Evolutionary conservation across 129 eudicot genomes (phyloP).

Genomic region (Flaveria trinervia): DNA sequence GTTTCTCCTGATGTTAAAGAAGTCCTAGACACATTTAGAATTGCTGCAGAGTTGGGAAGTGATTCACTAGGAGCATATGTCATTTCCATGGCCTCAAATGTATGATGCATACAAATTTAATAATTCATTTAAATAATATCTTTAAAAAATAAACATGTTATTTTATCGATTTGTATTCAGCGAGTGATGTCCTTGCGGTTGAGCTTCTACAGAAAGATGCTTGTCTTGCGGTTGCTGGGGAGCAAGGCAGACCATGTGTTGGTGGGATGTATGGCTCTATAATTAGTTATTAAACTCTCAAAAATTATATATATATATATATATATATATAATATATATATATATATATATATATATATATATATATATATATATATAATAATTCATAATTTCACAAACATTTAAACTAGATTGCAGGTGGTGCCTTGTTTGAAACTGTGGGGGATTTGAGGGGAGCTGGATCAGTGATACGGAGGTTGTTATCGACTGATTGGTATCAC

Average conservation of each 20-base stretch:
- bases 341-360: too few relatives aligned
- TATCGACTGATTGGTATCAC: slow-evolving; percentile 86
- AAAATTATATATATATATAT: too few relatives aligned
- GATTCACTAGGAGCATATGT: slow-evolving; percentile 97
- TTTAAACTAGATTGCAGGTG: slow-evolving; percentile 62
- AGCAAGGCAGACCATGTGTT: slow-evolving; percentile 34
- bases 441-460: slow-evolving; percentile 92
- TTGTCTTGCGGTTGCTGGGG: slow-evolving; percentile 68
- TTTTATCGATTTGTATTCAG: slow-evolving; percentile 42
- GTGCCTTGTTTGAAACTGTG: slow-evolving; percentile 95
- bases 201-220: slow-evolving; percentile 97
- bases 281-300: too few relatives aligned
- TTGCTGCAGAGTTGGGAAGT: slow-evolving; percentile 89
- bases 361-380: too few relatives aligned
- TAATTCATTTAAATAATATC: background rate
- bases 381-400: background rate
- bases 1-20: slow-evolving; percentile 82
- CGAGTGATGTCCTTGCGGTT: slow-evolving; percentile 95
- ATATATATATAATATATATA: too few relatives aligned
- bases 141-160: background rate
- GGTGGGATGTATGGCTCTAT: too few relatives aligned
- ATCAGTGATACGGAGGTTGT: slow-evolving; percentile 62
- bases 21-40: slow-evolving; percentile 88
- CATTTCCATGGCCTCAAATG: slow-evolving; percentile 96
- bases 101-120: slow-evolving; percentile 32